Conservation (phyloP, 148 eudicot genomes). For the Chenopodium quinoa region DNA sequence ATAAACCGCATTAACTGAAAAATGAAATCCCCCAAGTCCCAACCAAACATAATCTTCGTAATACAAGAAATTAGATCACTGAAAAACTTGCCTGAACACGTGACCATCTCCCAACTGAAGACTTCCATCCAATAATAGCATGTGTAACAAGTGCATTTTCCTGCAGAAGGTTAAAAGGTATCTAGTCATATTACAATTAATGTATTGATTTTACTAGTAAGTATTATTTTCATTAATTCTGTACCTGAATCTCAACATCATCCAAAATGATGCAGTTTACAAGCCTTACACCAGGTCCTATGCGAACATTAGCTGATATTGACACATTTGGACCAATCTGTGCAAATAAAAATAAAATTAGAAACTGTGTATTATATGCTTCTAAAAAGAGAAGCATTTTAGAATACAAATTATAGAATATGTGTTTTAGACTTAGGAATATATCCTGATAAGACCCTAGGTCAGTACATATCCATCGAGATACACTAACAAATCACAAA, state of each 20-base stretch:
- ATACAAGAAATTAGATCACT: not conserved
- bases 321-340: conserved; percentile 94
- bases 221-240: not conserved
- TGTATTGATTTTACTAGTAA: not conserved
- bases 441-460: not conserved
- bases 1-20: not conserved
- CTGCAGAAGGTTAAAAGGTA: conserved; percentile 34
- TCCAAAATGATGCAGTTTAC: conserved; percentile 76
- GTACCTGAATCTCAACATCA: conserved; percentile 80
- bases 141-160: conserved; percentile 90
- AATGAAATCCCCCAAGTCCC: not conserved
- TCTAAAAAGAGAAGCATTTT: not conserved
- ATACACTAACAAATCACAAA: not conserved
- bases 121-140: conserved; percentile 88
- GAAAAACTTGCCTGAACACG: conserved; percentile 68
- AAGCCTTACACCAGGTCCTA: conserved; percentile 75
- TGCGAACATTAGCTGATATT: conserved; percentile 53
- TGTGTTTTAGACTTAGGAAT: not conserved
- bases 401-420: not conserved
- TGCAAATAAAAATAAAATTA: not conserved
- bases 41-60: not conserved
- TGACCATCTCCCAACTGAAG: conserved; percentile 83
- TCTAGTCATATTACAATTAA: not conserved
- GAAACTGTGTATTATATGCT: not conserved
- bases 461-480: not conserved